These are phyloP conservation scores for Dictyostelium gargantuum DNA, from an alignment of 208 protist species.

Conservation along the genomic window DNA sequence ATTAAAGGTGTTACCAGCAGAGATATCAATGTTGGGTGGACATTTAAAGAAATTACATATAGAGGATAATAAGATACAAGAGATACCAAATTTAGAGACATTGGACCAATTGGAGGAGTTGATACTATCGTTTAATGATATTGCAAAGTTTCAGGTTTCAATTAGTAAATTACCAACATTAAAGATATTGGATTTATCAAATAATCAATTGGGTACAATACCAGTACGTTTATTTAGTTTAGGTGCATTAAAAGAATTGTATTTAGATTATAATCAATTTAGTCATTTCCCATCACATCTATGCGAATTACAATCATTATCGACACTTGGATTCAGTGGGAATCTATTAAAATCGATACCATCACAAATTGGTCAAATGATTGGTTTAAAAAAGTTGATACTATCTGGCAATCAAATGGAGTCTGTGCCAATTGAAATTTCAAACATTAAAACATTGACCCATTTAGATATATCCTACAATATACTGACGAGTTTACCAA, in stretches of 20 bases:
- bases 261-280: constrained; percentile 14
- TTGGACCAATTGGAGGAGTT: constrained; percentile 20
- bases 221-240: constrained; percentile 39
- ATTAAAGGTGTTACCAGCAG: constrained; percentile 24
- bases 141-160: constrained; percentile 29
- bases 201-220: constrained; percentile 31
- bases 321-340: not conserved
- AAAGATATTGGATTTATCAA: not conserved
- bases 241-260: not conserved
- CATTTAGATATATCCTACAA: constrained; percentile 22
- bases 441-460: not conserved
- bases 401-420: constrained; percentile 10
- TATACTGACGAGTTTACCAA: not conserved
- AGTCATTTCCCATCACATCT: constrained; percentile 27
- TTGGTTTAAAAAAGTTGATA: not conserved
- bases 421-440: not conserved
- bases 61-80: constrained; percentile 38
- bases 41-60: not conserved
- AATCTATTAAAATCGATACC: constrained; percentile 10
- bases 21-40: not conserved
- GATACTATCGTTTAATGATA: not conserved
- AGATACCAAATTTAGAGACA: constrained; percentile 17
- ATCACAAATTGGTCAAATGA: not conserved
- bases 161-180: constrained; percentile 17
- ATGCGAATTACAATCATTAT: not conserved